A percentile compares a stretch with the other conserved stretches of the same genome.
Evolutionary conservation across 306 rosid genomes (phyloP).

Genomic region (Fagus sylvatica): DNA sequence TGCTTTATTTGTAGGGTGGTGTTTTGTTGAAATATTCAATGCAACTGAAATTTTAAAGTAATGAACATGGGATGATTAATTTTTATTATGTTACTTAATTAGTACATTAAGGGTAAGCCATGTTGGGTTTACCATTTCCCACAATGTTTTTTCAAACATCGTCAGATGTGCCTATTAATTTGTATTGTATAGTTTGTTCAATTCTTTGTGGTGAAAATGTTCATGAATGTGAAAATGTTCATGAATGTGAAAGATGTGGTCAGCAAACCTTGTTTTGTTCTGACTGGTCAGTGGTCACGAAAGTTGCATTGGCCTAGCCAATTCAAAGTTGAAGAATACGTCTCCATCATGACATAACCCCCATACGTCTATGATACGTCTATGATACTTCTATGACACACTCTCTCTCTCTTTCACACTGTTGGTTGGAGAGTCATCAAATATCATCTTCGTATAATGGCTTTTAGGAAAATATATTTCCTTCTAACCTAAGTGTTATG

Average conservation of each 20-base stretch:
- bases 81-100: neutral
- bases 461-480: no score
- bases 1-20: neutral
- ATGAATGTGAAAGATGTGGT: slow-evolving; percentile 20
- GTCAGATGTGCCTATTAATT: neutral
- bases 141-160: neutral
- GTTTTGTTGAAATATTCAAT: neutral
- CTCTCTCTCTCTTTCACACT: slow-evolving; percentile 5
- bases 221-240: slow-evolving; percentile 9
- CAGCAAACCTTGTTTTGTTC: slow-evolving; percentile 36
- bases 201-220: neutral
- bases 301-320: slow-evolving; percentile 30
- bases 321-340: slow-evolving; percentile 24
- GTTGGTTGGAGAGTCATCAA: neutral
- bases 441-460: neutral
- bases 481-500: no score
- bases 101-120: neutral
- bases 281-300: slow-evolving; percentile 38
- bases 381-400: neutral
- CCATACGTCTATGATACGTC: no score
- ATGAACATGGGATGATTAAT: neutral
- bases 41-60: neutral
- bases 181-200: neutral
- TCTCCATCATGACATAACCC: slow-evolving; percentile 14
- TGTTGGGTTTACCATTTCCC: neutral